phyloP scores from a whole-genome alignment of 2,329 filamentous ascomycete genomes.

The Penicillium expansum region DNA sequence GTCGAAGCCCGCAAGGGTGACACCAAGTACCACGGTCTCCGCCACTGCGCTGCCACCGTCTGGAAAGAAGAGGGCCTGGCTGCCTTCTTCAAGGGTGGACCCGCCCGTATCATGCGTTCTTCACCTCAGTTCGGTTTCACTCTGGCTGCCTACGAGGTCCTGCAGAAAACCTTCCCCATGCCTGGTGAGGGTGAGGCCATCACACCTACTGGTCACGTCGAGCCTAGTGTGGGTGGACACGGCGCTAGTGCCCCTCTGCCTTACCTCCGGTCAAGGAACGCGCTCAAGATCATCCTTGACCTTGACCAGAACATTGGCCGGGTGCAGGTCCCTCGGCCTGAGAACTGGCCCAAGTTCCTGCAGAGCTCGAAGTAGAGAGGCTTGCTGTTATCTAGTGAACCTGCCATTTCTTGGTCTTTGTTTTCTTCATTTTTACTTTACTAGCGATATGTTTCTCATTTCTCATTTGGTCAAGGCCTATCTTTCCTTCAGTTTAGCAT shows the following conservation, averaged over 20 bases:
- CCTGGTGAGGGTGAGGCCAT: constrained; percentile 61
- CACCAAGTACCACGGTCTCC: constrained; percentile 77
- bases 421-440: neutral
- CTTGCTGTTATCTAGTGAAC: constrained; percentile 2
- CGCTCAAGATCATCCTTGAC: constrained; percentile 92
- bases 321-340: constrained; percentile 55
- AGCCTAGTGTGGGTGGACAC: constrained; percentile 62
- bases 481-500: constrained; percentile 23
- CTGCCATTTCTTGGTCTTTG: constrained; percentile 25
- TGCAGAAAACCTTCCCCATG: constrained; percentile 77
- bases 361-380: constrained; percentile 30
- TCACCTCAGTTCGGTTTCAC: constrained; percentile 99
- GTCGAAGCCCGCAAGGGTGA: constrained; percentile 97
- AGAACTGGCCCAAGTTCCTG: constrained; percentile 40
- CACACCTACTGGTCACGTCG: constrained; percentile 58
- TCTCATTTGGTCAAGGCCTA: constrained; percentile 10
- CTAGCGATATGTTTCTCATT: constrained; percentile 13
- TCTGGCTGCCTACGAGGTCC: constrained; percentile 87
- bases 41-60: constrained; percentile 81
- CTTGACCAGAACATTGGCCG: constrained; percentile 90
- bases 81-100: constrained; percentile 98
- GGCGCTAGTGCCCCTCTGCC: constrained; percentile 63
- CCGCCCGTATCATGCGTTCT: constrained; percentile 88
- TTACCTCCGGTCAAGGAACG: constrained; percentile 76
- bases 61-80: constrained; percentile 87